phyloP scores from a whole-genome alignment of 805 yeast species.

The Myxozyma melibiosi region DNA sequence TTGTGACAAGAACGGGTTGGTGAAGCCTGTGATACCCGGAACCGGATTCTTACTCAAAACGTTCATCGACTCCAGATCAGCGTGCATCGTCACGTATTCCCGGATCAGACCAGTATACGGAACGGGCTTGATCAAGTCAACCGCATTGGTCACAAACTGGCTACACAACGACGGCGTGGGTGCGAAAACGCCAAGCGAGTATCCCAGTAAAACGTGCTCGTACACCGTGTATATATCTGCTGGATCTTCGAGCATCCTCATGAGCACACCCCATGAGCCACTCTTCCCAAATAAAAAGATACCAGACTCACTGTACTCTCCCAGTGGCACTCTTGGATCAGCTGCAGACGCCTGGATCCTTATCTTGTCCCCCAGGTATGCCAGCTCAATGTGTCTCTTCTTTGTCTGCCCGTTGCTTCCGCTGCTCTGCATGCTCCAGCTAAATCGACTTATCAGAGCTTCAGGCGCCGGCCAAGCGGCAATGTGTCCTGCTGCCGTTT shows the following conservation, averaged over 20 bases:
- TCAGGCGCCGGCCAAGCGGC: constrained; percentile 32
- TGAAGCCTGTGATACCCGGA: constrained; percentile 29
- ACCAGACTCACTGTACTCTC: constrained; percentile 8
- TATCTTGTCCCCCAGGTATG: constrained; percentile 28
- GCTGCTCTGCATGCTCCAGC: not conserved
- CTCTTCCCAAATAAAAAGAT: constrained; percentile 17
- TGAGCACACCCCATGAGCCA: constrained; percentile 28
- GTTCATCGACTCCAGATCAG: constrained; percentile 21
- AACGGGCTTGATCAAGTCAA: constrained; percentile 30
- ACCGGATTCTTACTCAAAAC: constrained; percentile 18
- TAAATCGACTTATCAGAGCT: constrained; percentile 3
- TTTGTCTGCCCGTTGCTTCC: not conserved
- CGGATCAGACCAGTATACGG: constrained; percentile 28
- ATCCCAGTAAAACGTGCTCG: constrained; percentile 24
- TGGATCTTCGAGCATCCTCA: constrained; percentile 7
- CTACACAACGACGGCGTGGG: constrained; percentile 27
- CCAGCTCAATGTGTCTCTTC: constrained; percentile 23
- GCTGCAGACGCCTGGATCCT: constrained; percentile 8
- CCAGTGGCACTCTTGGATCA: constrained; percentile 24
- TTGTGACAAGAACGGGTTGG: constrained; percentile 30
- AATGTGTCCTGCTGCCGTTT: constrained; percentile 29
- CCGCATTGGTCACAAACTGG: constrained; percentile 19
- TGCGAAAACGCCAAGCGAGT: constrained; percentile 22
- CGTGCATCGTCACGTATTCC: constrained; percentile 31
- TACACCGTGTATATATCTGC: constrained; percentile 19